phyloP scores from a whole-genome alignment of 768 basidiomycete species.

The Amanita pallidorosea region DNA sequence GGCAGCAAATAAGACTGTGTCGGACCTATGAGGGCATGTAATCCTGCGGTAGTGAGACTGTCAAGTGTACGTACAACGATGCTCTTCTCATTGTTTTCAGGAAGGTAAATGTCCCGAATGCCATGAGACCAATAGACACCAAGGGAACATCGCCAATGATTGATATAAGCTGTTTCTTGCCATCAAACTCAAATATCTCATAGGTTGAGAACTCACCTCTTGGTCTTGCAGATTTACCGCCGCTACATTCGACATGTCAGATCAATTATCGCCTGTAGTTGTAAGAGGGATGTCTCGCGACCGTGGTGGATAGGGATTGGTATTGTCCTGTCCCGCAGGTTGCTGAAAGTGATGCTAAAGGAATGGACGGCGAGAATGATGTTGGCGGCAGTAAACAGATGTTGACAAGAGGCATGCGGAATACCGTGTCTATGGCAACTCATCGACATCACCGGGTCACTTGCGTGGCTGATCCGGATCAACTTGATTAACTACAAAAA shows the following conservation, averaged over 20 bases:
- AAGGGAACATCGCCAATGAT: constrained; percentile 58
- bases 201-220: background rate
- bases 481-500: background rate
- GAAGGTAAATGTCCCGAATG: constrained; percentile 49
- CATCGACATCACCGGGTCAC: background rate
- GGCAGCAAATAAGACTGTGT: constrained; percentile 44
- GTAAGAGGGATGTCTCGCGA: no score
- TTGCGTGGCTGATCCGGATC: background rate
- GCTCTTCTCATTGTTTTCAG: constrained; percentile 42
- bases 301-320: background rate
- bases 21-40: constrained; percentile 21
- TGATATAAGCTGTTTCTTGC: constrained; percentile 32
- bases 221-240: background rate
- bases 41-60: background rate
- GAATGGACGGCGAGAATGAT: background rate
- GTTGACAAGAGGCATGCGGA: background rate
- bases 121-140: constrained; percentile 54
- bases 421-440: background rate
- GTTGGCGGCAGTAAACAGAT: background rate
- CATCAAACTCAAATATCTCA: background rate
- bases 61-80: constrained; percentile 32
- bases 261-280: no score
- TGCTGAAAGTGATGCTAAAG: no score
- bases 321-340: background rate
- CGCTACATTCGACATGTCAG: no score